Conservation (phyloP, 116 monocot species). For the Papilionanthe hybrid region DNA sequence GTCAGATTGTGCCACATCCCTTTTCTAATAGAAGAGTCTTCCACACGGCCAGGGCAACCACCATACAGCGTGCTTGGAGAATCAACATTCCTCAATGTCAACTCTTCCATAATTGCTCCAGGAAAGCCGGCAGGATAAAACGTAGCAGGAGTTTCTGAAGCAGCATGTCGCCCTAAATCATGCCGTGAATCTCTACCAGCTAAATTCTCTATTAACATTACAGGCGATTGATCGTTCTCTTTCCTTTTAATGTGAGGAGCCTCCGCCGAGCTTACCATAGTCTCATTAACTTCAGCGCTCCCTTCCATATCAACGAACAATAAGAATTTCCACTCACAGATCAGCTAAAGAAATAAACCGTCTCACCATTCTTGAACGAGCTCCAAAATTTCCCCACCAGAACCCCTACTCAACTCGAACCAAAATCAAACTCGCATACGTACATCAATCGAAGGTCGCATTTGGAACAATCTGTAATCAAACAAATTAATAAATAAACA, state of each 20-base stretch:
- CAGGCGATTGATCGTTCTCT: constrained; percentile 44
- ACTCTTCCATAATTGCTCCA: constrained; percentile 53
- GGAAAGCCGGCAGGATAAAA: constrained; percentile 5
- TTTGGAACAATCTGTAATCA: neutral
- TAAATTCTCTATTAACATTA: constrained; percentile 29
- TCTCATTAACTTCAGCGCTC: constrained; percentile 49
- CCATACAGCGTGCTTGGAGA: constrained; percentile 12
- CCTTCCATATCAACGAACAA: constrained; percentile 43
- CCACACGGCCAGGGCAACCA: constrained; percentile 34
- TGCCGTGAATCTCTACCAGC: constrained; percentile 24
- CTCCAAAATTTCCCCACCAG: neutral
- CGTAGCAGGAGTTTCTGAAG: constrained; percentile 2
- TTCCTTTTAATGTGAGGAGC: constrained; percentile 34
- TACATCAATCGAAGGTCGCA: neutral
- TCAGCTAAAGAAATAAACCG: neutral
- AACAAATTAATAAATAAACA: neutral
- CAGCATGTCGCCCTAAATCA: constrained; percentile 11
- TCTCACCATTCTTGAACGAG: neutral
- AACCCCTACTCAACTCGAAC: neutral
- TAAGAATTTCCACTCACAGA: neutral
- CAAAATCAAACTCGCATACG: neutral
- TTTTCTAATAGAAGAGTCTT: constrained; percentile 24
- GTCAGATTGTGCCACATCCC: constrained; percentile 47
- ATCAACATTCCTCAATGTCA: constrained; percentile 52
- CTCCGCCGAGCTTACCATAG: constrained; percentile 33